Conservation (phyloP, 2,329 filamentous ascomycete species). For the Endoconidiophora laricicola region DNA sequence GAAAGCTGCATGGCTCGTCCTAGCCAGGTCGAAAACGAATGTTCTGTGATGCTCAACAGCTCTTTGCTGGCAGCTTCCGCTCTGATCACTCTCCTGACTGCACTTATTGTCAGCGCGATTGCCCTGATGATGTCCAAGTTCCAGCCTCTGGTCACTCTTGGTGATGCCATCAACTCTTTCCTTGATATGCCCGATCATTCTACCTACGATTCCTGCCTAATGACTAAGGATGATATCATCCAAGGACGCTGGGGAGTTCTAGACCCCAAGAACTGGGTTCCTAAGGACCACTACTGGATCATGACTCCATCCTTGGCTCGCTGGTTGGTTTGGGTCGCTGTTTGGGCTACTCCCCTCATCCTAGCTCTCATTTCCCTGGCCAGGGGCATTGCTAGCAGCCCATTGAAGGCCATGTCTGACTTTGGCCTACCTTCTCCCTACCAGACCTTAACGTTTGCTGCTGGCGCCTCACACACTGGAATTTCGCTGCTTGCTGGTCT, state of each 20-base stretch:
- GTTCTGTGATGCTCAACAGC: slow-evolving; percentile 27
- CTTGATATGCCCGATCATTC: slow-evolving; percentile 28
- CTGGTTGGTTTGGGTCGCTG: slow-evolving; percentile 25
- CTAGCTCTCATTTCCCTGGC: slow-evolving; percentile 26
- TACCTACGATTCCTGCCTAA: slow-evolving; percentile 28
- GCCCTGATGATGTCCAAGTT: slow-evolving; percentile 25
- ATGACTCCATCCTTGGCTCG: slow-evolving; percentile 25
- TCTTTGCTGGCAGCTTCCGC: slow-evolving; percentile 27
- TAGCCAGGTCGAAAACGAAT: slow-evolving; percentile 17
- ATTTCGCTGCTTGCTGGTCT: slow-evolving; percentile 26
- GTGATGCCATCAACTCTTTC: slow-evolving; percentile 35
- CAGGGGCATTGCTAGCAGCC: slow-evolving; percentile 19
- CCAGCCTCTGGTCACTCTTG: slow-evolving; percentile 31
- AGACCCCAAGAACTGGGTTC: slow-evolving; percentile 28
- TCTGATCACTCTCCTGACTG: slow-evolving; percentile 23
- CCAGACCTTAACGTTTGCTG: slow-evolving; percentile 20
- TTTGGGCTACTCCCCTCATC: slow-evolving; percentile 24
- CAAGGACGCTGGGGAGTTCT: slow-evolving; percentile 27
- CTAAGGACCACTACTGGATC: slow-evolving; percentile 28
- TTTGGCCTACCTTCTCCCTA: slow-evolving; percentile 24
- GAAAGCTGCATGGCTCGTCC: slow-evolving; percentile 21
- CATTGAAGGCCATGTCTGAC: slow-evolving; percentile 19
- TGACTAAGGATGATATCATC: slow-evolving; percentile 30
- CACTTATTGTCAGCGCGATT: slow-evolving; percentile 21
- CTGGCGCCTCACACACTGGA: slow-evolving; percentile 17